Base-by-base conservation (phyloP, 495 filamentous ascomycete genomes). In the Aspergillus bertholletiae region DNA sequence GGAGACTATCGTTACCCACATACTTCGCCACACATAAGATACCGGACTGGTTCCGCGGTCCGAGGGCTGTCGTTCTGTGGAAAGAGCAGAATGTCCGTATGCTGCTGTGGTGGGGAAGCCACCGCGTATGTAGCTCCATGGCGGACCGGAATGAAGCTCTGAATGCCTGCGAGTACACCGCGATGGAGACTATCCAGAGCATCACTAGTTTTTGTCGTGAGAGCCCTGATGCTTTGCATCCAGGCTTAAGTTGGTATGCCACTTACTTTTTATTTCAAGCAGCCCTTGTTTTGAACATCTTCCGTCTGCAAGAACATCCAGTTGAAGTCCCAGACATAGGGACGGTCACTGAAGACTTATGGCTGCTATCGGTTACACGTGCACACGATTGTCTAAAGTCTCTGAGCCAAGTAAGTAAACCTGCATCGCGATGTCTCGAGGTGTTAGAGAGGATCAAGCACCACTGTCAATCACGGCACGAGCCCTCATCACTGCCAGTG, bases 31-130 rank as follows among this genome's bases (percentile, higher is more conserved):
- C 44, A 0, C 49, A 37, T 5, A 49, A 49, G 11, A 30, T 56
- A 11, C 59, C 64, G 0, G 13, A 41, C 5, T 67, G 64, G 64
- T 64, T 64, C 21, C 55, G 50, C 0, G 64, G 57, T 1, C 64
- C 64, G 9, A 54, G 64, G 1, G 50, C 59, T 7, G 34, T 67
- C 0, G 47, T 67, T 15, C 0, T 41, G 7, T 64, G 61, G 61
- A 67, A 67, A 53, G 61, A 67, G 27, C 59, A 67, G 21, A 67
- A 67, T 26, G 21, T 64, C 4, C 64, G 64, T 15, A 64, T 64
- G 39, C 21, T 67, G 53, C 53, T 64, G 0, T 67, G 64, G 61
- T 61, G 64, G 53, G 61, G 60, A 18, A 67, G 54, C 37, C 61
- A 67, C 20, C 60, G 55, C 7, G 5, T 57, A 3, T 65, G 56